A percentile compares a stretch with the other conserved stretches of the same genome.
Conservation (phyloP, 73 alveolate species). For the Halteria grandinella region DNA sequence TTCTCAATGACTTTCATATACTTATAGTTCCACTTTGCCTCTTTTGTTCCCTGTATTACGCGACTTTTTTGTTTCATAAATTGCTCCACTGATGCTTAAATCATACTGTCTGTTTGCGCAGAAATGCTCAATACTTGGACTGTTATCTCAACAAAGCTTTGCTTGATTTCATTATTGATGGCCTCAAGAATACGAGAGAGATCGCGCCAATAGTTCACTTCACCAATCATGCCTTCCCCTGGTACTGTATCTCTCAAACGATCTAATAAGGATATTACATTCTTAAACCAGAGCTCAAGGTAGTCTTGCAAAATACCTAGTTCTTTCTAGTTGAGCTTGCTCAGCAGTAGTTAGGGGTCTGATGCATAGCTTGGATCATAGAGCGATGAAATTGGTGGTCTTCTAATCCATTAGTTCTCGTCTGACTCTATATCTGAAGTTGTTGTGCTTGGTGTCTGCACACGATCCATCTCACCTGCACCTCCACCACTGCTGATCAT, state of each 20-base stretch:
- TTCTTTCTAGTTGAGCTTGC: not conserved
- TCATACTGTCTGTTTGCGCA: not conserved
- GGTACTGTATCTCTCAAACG: conserved; percentile 36
- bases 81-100: not conserved
- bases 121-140: conserved; percentile 24
- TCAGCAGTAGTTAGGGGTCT: conserved; percentile 1
- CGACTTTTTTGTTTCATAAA: conserved; percentile 13
- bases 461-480: conserved; percentile 1
- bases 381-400: conserved; percentile 17
- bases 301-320: conserved; percentile 19
- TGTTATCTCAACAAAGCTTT: conserved; percentile 33
- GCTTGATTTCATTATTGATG: conserved; percentile 32
- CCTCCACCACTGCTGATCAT: conserved; percentile 17
- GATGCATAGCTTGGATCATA: conserved; percentile 29
- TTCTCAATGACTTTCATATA: conserved; percentile 45
- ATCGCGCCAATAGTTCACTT: conserved; percentile 63
- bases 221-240: conserved; percentile 65
- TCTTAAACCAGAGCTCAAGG: conserved; percentile 35
- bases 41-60: conserved; percentile 40
- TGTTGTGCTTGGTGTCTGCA: conserved; percentile 43
- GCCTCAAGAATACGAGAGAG: conserved; percentile 51
- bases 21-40: conserved; percentile 65
- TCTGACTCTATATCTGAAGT: conserved; percentile 15
- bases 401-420: conserved; percentile 44
- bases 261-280: conserved; percentile 10